Percentiles rank a stretch among this genome's conserved stretches.
phyloP scores from a whole-genome alignment of 1,284 basidiomycete species.

The Exobasidium rhododendri region DNA sequence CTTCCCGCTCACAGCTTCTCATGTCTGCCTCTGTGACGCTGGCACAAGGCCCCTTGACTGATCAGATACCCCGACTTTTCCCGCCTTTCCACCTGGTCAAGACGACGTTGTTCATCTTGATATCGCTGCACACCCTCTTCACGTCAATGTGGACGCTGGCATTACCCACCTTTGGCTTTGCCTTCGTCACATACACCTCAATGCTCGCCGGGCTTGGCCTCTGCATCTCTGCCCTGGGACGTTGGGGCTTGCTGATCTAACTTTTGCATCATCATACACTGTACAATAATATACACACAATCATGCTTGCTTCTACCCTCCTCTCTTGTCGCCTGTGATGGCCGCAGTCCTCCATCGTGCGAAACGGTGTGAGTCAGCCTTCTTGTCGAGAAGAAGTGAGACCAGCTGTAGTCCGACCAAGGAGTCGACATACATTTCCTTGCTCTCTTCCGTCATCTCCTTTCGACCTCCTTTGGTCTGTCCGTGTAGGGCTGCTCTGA shows the following conservation, averaged over 20 bases:
- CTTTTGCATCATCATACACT: neutral
- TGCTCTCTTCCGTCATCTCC: neutral
- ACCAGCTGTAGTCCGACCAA: neutral
- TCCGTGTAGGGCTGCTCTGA: neutral
- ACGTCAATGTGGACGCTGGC: slow-evolving; percentile 37
- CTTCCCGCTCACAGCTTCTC: no score
- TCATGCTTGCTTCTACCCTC: no score
- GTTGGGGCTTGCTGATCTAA: slow-evolving; percentile 42
- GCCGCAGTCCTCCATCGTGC: neutral
- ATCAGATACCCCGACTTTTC: slow-evolving; percentile 24
- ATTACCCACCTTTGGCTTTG: slow-evolving; percentile 39
- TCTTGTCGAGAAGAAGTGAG: neutral
- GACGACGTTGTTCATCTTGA: slow-evolving; percentile 28
- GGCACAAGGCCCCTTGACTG: slow-evolving; percentile 34
- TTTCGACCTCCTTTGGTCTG: neutral
- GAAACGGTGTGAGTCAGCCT: neutral
- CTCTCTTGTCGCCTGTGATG: no score
- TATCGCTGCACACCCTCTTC: slow-evolving; percentile 36
- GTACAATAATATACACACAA: neutral
- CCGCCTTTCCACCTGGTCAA: slow-evolving; percentile 25
- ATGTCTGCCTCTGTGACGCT: slow-evolving; percentile 38
- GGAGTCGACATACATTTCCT: neutral
- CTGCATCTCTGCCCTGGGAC: slow-evolving; percentile 33
- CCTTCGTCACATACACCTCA: slow-evolving; percentile 38
- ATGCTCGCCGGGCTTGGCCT: slow-evolving; percentile 43